These are phyloP conservation scores for Nissolia schottii DNA, from an alignment of 306 rosid species.

Conservation along the genomic window DNA sequence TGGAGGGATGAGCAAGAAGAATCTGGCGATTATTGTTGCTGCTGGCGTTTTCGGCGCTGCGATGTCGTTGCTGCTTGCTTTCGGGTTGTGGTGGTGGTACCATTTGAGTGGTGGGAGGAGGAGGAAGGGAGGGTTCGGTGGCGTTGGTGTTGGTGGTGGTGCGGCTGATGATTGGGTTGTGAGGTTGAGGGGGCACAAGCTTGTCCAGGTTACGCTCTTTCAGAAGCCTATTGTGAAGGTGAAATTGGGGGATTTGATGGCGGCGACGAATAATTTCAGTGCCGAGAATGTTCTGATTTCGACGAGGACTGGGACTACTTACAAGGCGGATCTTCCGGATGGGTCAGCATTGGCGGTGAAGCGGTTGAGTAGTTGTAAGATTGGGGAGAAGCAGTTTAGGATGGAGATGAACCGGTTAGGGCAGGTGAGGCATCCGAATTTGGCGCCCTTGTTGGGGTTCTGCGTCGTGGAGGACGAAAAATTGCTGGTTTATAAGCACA, in stretches of 20 bases:
- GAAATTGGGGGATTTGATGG: conserved; percentile 84
- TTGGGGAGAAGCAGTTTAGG: conserved; percentile 78
- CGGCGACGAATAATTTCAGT: conserved; percentile 71
- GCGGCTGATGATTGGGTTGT: conserved; percentile 68
- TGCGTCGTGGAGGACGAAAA: conserved; percentile 88
- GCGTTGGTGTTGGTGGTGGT: background rate
- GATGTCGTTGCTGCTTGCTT: conserved; percentile 64
- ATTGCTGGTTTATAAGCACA: conserved; percentile 81
- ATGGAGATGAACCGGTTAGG: conserved; percentile 81
- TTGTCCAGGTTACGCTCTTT: conserved; percentile 80
- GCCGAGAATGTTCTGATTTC: conserved; percentile 52
- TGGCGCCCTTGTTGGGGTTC: conserved; percentile 82
- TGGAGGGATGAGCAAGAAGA: conserved; percentile 81
- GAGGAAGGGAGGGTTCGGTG: conserved; percentile 44
- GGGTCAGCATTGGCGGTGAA: conserved; percentile 83
- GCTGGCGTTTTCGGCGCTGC: conserved; percentile 96
- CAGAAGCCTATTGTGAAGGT: conserved; percentile 93
- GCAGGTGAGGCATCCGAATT: conserved; percentile 79
- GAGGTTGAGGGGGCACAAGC: conserved; percentile 68
- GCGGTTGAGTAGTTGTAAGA: conserved; percentile 70
- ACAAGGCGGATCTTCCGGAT: conserved; percentile 77
- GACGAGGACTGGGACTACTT: conserved; percentile 78
- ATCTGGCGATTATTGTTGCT: conserved; percentile 79
- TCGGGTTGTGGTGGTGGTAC: conserved; percentile 97
- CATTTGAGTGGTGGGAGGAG: conserved; percentile 39